Evolutionary conservation across 1,284 basidiomycete genomes (phyloP), one percentile per base, ranked within the genome.

Genomic region (Spongiforma sp.): DNA sequence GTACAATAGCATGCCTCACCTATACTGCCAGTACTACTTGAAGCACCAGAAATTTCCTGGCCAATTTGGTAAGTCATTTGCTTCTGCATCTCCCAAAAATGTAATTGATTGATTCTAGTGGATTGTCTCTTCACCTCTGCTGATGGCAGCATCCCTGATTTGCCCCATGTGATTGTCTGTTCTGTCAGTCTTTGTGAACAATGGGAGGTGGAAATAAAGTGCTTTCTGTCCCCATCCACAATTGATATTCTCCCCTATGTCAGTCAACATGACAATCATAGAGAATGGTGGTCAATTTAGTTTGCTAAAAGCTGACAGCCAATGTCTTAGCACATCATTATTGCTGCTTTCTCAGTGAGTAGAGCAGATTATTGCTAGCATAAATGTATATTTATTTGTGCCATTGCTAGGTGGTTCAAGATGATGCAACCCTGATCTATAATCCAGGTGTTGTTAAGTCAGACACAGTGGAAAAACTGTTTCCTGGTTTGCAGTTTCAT

Each of bases 221-320:
- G 33, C 1, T 67, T 67, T 9, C 33, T 67, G n/a, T n/a, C n/a
- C n/a, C n/a, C 7, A 34, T 28, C n/a, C 5, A 21, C 0, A 19
- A 14, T 67, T 4, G 52, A 67, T 7, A 10, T 67, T 0, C 46
- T 67, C 3, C 59, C 60, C 0, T 67, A 67, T 2, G 12, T n/a
- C 0, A 46, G 65, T 3, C 60, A 61, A 24, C 32, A 26, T 0
- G 4, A 11, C 0, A 30, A 30, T 4, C 32, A 11, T 5, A 28
- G 15, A 0, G 2, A 9, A 21, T 66, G 65, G 58, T 66, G 65
- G 60, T n/a, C n/a, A n/a, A n/a, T n/a, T n/a, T n/a, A n/a, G n/a
- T n/a, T n/a, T n/a, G n/a, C n/a, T n/a, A n/a, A n/a, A n/a, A n/a
- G n/a, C n/a, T n/a, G n/a, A n/a, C n/a, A n/a, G n/a, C n/a, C n/a